Evolutionary conservation across 805 yeast genomes (phyloP).

Genomic region (Suhomyces xylopsoci): DNA sequence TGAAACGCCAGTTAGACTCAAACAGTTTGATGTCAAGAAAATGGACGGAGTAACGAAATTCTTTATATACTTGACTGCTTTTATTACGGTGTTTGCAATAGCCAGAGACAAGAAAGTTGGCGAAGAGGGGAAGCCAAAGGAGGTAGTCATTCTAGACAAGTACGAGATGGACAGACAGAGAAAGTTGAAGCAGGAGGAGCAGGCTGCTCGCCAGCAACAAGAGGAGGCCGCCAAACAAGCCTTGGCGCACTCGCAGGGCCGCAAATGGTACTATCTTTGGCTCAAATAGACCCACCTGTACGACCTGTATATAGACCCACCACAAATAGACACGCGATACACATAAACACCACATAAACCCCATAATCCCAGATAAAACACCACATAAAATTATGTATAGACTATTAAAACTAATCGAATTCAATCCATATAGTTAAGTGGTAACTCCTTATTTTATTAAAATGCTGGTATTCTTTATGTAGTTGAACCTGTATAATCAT

Average conservation of each 20-base stretch:
- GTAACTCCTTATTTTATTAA: no score
- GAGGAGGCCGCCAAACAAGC: neutral
- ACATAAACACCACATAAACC: no score
- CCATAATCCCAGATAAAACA: no score
- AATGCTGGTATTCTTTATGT: no score
- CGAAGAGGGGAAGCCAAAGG: slow-evolving; percentile 41
- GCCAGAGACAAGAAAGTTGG: slow-evolving; percentile 54
- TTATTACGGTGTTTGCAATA: slow-evolving; percentile 50
- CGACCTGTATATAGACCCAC: no score
- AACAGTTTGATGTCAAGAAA: slow-evolving; percentile 45
- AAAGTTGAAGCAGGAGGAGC: slow-evolving; percentile 15
- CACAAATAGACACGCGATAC: no score
- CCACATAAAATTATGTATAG: no score
- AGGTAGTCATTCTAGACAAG: slow-evolving; percentile 36
- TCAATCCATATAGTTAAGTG: no score
- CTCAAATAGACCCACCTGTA: slow-evolving; percentile 24
- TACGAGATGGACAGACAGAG: slow-evolving; percentile 27
- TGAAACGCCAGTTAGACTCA: slow-evolving; percentile 42
- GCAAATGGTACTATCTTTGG: slow-evolving; percentile 55
- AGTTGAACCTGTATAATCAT: no score
- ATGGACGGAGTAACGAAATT: slow-evolving; percentile 58
- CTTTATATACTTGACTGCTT: slow-evolving; percentile 46
- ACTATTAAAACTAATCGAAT: no score
- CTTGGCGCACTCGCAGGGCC: neutral
- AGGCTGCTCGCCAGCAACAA: slow-evolving; percentile 9